Evolutionary conservation across 164 flowering plant genomes (phyloP), one percentile per base, ranked within the genome.

Genomic region (Kalanchoe fedtschenkoi): DNA sequence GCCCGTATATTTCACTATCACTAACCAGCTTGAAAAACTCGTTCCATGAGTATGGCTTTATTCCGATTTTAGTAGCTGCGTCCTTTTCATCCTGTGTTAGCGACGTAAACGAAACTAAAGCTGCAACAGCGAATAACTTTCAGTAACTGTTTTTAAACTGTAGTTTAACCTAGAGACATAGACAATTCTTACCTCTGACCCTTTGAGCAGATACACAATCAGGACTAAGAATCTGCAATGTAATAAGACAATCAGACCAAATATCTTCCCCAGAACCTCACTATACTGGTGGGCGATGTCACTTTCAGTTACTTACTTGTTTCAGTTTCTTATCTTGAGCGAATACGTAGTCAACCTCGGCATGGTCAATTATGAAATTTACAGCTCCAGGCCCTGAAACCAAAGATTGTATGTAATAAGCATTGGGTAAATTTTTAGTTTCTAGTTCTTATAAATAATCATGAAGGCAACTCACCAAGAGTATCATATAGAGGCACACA

Each of bases 401-500:
- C 63, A 66, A 35, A 38, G n/a, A n/a, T n/a, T n/a, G n/a, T n/a
- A n/a, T n/a, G n/a, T n/a, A n/a, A 51, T 17, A 64, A 0, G 19
- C 22, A 44, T 35, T 62, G 17, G 28, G 2, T 28, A 34, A 44
- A 62, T 19, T 37, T 13, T 15, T 26, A 22, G 11, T 2, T 37
- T 33, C 29, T 37, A 13, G 38, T 39, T 14, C 16, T n/a, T 39
- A 29, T 22, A 46, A 63, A 32, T 4, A 35, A 17, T 26, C 5
- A 0, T 41, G n/a, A 43, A 63, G 57, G 63, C 61, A 60, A 34
- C 37, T 75, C 78, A 88, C 98, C 98, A 28, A 93, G 88, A 32
- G 96, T 88, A 64, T 93, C 98, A 68, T 90, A 93, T 29, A 93
- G 95, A 68, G 98, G 97, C 58, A 93, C 98, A 63, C 95, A 90